Percentiles rank a stretch among this genome's conserved stretches.
These are phyloP conservation scores for Paecilomyces variotii DNA, from an alignment of 2,329 filamentous ascomycete species.

Conservation along the genomic window DNA sequence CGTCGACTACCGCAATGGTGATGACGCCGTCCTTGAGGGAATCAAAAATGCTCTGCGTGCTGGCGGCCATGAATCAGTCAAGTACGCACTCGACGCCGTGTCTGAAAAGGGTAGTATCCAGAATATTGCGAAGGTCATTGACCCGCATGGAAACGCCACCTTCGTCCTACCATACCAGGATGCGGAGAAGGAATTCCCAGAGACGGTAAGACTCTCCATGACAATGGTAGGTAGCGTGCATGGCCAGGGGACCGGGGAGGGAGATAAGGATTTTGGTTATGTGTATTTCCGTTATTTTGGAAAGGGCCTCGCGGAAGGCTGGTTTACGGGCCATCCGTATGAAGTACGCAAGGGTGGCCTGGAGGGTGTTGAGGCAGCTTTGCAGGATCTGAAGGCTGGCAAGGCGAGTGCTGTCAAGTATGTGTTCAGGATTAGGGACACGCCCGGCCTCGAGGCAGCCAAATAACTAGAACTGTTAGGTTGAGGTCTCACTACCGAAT, in stretches of 20 bases:
- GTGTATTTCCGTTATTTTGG: slow-evolving; percentile 39
- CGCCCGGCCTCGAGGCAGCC: slow-evolving; percentile 20
- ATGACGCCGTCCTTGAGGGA: slow-evolving; percentile 42
- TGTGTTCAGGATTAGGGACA: slow-evolving; percentile 50
- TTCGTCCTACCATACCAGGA: slow-evolving; percentile 37
- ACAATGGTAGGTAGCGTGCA: slow-evolving; percentile 31
- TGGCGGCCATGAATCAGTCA: slow-evolving; percentile 1
- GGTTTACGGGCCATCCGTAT: slow-evolving; percentile 43
- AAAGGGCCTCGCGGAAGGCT: slow-evolving; percentile 41
- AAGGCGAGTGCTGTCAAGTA: slow-evolving; percentile 59
- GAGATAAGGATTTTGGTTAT: slow-evolving; percentile 37
- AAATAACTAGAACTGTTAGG: background rate
- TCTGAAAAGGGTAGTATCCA: slow-evolving; percentile 44
- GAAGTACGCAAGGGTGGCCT: slow-evolving; percentile 48
- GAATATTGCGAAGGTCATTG: slow-evolving; percentile 41
- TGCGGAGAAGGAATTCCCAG: slow-evolving; percentile 32
- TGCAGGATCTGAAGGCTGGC: slow-evolving; percentile 51
- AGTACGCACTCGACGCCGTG: slow-evolving; percentile 52
- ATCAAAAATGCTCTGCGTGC: background rate
- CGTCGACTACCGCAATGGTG: slow-evolving; percentile 53
- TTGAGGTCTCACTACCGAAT: no score
- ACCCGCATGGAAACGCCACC: slow-evolving; percentile 29
- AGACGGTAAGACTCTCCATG: slow-evolving; percentile 26
- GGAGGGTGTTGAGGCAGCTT: slow-evolving; percentile 43
- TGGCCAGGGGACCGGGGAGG: slow-evolving; percentile 9